Evolutionary conservation across 257 asterid species (phyloP).

Genomic region (Vinca minor): DNA sequence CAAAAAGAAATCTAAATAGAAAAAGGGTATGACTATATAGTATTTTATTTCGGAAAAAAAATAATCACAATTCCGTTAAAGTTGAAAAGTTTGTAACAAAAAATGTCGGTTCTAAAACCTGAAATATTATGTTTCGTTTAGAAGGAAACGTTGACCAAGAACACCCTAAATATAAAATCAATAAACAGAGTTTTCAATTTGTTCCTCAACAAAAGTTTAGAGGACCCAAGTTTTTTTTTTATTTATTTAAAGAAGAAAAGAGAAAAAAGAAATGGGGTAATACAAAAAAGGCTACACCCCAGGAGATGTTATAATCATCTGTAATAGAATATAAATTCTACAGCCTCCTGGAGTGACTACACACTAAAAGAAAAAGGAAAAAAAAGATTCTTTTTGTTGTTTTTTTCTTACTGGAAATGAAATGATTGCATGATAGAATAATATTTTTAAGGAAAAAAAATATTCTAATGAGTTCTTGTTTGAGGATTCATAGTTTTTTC

Average conservation of each 20-base stretch:
- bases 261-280: slow-evolving; percentile 8
- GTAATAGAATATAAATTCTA: slow-evolving; percentile 4
- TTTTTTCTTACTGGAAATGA: slow-evolving; percentile 12
- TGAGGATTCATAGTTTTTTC: not conserved
- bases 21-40: no score
- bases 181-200: slow-evolving; percentile 2
- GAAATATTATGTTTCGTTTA: no score
- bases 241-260: not conserved
- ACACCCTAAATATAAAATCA: no score
- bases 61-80: no score
- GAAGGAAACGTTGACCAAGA: no score
- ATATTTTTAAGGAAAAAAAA: not conserved
- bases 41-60: no score
- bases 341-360: slow-evolving; percentile 26
- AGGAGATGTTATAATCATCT: slow-evolving; percentile 20
- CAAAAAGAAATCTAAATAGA: not conserved
- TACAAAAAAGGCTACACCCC: slow-evolving; percentile 16
- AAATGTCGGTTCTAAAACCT: no score
- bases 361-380: slow-evolving; percentile 3
- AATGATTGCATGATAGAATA: slow-evolving; percentile 13
- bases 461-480: slow-evolving; percentile 6
- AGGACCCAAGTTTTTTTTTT: not conserved
- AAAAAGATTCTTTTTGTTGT: slow-evolving; percentile 8
- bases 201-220: not conserved
- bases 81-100: no score